phyloP scores from a whole-genome alignment of 352 stramenopile genomes.

The Pythium dissotocum region DNA sequence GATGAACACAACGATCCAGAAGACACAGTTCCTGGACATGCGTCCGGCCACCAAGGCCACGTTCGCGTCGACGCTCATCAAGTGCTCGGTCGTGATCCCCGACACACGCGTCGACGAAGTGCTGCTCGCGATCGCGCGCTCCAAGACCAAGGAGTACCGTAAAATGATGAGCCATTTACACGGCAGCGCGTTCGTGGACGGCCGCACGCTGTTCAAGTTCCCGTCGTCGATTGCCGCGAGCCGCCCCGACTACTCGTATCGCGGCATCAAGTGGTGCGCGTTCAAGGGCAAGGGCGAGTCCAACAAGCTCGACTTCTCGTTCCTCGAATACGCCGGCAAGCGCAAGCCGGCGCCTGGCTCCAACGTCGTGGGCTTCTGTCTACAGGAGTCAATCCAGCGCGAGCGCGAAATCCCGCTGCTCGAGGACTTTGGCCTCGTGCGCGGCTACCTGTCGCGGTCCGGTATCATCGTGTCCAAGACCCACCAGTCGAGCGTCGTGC shows the following conservation, averaged over 20 bases:
- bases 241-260: conserved; percentile 58
- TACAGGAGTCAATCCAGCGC: conserved; percentile 69
- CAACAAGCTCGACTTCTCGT: conserved; percentile 70
- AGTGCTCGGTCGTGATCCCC: conserved; percentile 53
- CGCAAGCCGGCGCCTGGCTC: conserved; percentile 47
- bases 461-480: conserved; percentile 72
- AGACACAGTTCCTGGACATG: conserved; percentile 71
- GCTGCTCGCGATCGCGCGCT: conserved; percentile 49
- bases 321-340: conserved; percentile 75
- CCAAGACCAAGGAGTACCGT: conserved; percentile 64
- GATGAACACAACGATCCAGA: conserved; percentile 36
- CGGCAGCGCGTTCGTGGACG: conserved; percentile 61
- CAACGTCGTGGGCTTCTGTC: conserved; percentile 67
- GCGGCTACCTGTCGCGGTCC: conserved; percentile 55
- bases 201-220: conserved; percentile 65
- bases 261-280: conserved; percentile 77
- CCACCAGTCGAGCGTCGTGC: conserved; percentile 56
- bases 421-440: conserved; percentile 56
- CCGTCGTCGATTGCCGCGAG: conserved; percentile 42
- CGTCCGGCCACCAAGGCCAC: conserved; percentile 43
- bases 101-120: conserved; percentile 61
- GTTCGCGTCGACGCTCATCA: conserved; percentile 61
- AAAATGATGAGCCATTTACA: conserved; percentile 60
- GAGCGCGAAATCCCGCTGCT: conserved; percentile 64
- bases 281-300: conserved; percentile 41